These are phyloP conservation scores for Colletotrichum tanaceti DNA, from an alignment of 2,329 filamentous ascomycete species.

Conservation along the genomic window DNA sequence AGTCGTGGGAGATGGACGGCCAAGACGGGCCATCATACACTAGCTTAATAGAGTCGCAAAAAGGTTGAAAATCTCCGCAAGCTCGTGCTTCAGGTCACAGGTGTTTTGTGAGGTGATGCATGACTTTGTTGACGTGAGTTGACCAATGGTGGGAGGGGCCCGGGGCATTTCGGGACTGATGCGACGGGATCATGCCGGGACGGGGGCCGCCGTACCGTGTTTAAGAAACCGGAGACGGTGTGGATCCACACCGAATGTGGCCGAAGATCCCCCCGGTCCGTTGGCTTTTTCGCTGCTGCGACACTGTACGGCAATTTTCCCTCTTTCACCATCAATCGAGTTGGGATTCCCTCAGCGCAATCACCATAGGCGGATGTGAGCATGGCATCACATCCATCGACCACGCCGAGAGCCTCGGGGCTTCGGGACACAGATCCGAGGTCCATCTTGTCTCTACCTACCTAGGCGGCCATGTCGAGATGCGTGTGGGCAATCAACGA, in stretches of 20 bases:
- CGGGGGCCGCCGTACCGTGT: too few species aligned
- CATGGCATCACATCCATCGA: too few species aligned
- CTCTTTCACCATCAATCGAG: too few species aligned
- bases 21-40: slow-evolving; percentile 17
- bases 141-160: slow-evolving; percentile 8
- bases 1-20: background rate
- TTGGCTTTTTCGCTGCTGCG: too few species aligned
- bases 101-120: background rate
- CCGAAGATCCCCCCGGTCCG: too few species aligned
- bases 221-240: too few species aligned
- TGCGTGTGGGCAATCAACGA: background rate
- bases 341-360: too few species aligned
- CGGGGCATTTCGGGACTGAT: background rate
- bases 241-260: too few species aligned
- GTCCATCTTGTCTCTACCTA: background rate
- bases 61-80: slow-evolving; percentile 12
- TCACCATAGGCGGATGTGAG: too few species aligned
- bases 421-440: too few species aligned
- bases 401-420: too few species aligned
- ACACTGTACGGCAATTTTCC: too few species aligned
- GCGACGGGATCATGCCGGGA: slow-evolving; percentile 1
- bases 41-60: slow-evolving; percentile 22
- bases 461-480: background rate
- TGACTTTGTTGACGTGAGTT: slow-evolving; percentile 15
- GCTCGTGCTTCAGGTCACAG: slow-evolving; percentile 7